Conservation (phyloP, 805 yeast genomes). For the Metschnikowia rubicola region DNA sequence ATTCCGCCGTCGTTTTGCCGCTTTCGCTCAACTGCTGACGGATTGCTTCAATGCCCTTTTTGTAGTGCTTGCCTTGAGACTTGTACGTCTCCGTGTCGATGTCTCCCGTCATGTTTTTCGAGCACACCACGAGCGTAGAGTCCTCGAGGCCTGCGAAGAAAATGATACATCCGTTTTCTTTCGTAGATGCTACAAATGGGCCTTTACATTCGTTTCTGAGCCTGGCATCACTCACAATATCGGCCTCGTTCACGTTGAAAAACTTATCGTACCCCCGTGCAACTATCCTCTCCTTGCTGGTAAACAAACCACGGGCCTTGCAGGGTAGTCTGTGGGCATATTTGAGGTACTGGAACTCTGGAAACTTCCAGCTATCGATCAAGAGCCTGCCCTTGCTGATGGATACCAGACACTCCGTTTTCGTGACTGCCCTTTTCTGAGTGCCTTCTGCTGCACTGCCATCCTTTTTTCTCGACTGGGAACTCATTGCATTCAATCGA, state of each 20-base stretch:
- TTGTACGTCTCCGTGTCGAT: slow-evolving; percentile 2
- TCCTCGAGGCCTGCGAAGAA: slow-evolving; percentile 73
- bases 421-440: slow-evolving; percentile 7
- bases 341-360: slow-evolving; percentile 82
- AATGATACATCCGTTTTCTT: slow-evolving; percentile 92
- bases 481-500: slow-evolving; percentile 17
- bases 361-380: slow-evolving; percentile 66
- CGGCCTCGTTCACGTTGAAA: slow-evolving; percentile 70
- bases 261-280: slow-evolving; percentile 94
- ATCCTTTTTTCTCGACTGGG: slow-evolving; percentile 2
- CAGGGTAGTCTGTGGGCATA: slow-evolving; percentile 56
- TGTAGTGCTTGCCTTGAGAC: slow-evolving; percentile 63
- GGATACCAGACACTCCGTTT: slow-evolving; percentile 16
- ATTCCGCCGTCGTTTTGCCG: slow-evolving; percentile 41
- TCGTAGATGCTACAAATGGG: slow-evolving; percentile 76
- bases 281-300: slow-evolving; percentile 47
- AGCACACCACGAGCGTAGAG: slow-evolving; percentile 80
- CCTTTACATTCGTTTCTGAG: slow-evolving; percentile 46
- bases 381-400: slow-evolving; percentile 11
- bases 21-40: slow-evolving; percentile 44
- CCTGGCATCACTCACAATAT: slow-evolving; percentile 3
- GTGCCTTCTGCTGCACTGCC: not conserved
- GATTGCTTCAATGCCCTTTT: slow-evolving; percentile 62
- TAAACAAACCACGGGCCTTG: slow-evolving; percentile 83
- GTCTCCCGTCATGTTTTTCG: slow-evolving; percentile 85